These are phyloP conservation scores for Rhodotorula paludigena DNA, from an alignment of 768 basidiomycete genomes.

Conservation along the genomic window DNA sequence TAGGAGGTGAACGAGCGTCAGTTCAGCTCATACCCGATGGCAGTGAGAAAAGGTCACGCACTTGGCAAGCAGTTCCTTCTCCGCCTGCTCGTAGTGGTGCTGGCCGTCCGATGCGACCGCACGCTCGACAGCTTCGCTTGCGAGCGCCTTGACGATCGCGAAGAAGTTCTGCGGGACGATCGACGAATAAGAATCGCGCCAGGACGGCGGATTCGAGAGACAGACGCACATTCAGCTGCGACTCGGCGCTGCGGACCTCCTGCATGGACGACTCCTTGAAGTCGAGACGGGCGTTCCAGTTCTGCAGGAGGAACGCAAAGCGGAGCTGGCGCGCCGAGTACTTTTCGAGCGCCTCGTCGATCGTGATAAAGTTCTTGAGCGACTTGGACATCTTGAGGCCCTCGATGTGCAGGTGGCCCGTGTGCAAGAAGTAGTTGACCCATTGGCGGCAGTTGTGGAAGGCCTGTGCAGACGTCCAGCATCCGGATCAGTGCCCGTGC, in stretches of 20 bases:
- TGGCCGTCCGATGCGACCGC: slow-evolving; percentile 45
- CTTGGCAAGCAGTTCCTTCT: slow-evolving; percentile 65
- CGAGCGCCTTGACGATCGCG: slow-evolving; percentile 72
- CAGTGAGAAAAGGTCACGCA: too few species aligned
- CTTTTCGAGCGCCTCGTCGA: slow-evolving; percentile 76
- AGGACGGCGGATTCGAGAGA: too few species aligned
- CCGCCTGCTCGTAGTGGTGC: slow-evolving; percentile 53
- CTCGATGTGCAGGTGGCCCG: slow-evolving; percentile 95
- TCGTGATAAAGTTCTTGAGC: slow-evolving; percentile 97
- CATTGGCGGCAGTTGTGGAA: slow-evolving; percentile 85
- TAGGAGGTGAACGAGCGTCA: slow-evolving; percentile 48
- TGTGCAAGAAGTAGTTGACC: slow-evolving; percentile 99
- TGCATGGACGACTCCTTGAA: slow-evolving; percentile 81
- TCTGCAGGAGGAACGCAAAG: slow-evolving; percentile 79
- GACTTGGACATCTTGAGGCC: slow-evolving; percentile 99
- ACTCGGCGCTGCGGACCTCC: slow-evolving; percentile 80
- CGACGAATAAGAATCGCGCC: neutral
- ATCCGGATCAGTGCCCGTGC: neutral
- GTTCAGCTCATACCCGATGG: too few species aligned
- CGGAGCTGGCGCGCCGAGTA: slow-evolving; percentile 83
- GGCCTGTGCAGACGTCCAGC: slow-evolving; percentile 57
- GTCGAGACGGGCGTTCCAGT: slow-evolving; percentile 90
- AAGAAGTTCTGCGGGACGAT: slow-evolving; percentile 76
- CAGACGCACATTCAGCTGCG: slow-evolving; percentile 69
- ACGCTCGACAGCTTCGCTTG: slow-evolving; percentile 54